These are phyloP conservation scores for Harringtonia lauricola DNA, from an alignment of 2,329 filamentous ascomycete genomes.

Conservation along the genomic window DNA sequence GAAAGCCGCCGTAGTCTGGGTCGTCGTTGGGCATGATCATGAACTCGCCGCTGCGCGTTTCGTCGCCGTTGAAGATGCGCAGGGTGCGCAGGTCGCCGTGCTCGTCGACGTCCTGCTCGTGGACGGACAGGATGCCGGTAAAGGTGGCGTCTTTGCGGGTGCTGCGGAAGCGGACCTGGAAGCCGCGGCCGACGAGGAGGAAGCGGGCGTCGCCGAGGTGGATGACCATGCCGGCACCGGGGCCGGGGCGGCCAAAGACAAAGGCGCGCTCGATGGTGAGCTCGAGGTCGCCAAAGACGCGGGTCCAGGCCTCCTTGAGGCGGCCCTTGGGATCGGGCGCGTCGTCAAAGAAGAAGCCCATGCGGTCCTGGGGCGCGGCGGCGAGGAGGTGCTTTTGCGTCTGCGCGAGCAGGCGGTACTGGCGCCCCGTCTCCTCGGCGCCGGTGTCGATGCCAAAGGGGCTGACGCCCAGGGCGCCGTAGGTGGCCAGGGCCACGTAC, in stretches of 20 bases:
- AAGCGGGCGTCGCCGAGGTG: conserved; percentile 24
- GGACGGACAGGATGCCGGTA: conserved; percentile 23
- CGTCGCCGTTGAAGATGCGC: conserved; percentile 25
- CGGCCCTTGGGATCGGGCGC: background rate
- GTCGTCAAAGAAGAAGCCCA: conserved; percentile 23
- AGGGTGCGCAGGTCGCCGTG: conserved; percentile 1
- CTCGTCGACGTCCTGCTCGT: conserved; percentile 20
- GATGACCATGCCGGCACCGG: conserved; percentile 27
- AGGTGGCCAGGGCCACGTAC: conserved; percentile 22
- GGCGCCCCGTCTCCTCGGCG: conserved; percentile 7
- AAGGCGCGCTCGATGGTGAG: conserved; percentile 23
- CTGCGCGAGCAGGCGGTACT: conserved; percentile 22
- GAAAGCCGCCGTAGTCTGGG: conserved; percentile 44
- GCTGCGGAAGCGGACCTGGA: conserved; percentile 23
- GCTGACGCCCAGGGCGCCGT: conserved; percentile 18
- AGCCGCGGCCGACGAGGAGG: conserved; percentile 24
- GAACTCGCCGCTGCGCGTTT: conserved; percentile 29
- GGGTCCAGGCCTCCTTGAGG: conserved; percentile 8
- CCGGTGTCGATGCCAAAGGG: conserved; percentile 23
- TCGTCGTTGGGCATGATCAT: conserved; percentile 45
- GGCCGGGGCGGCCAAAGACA: conserved; percentile 26
- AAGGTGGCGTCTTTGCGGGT: conserved; percentile 21
- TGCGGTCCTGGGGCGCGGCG: conserved; percentile 1
- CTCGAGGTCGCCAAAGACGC: conserved; percentile 12
- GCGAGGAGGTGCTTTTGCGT: background rate